Base-by-base conservation (phyloP, 495 filamentous ascomycete genomes). In the Penicillium steckii region DNA sequence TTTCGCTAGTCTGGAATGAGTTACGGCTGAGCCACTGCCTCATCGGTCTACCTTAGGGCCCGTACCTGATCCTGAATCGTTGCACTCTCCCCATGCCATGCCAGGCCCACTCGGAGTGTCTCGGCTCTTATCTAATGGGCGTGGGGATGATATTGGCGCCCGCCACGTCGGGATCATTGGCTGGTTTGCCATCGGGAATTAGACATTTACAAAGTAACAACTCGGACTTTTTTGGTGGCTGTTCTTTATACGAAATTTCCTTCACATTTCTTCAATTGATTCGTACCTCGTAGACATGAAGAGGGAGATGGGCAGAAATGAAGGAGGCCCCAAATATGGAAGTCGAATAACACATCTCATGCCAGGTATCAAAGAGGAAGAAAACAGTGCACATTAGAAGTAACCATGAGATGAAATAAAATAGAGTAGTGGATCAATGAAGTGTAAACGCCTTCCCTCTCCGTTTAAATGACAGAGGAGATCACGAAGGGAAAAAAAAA, bases 391-490 rank as follows among this genome's bases (percentile, higher is more conserved):
- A 41, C 24, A 8, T n/a, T 17, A 38, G 41, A 50, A 54, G 46
- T 48, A 18, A 50, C 41, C 1, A 64, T 23, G 27, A 15, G 35
- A 53, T 10, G 40, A 43, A 41, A 33, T 13, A 22, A 33, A 50
- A 49, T 46, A 44, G 27, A 52, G 21, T 19, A 47, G 25, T 42
- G 35, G 40, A 46, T 54, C 43, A 53, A 50, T 30, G 32, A 50
- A 27, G 48, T 59, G 45, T 57, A 48, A 68, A 71, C 66, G 59
- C 67, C 69, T 37, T 52, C 60, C 61, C 57, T 52, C 56, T 58
- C 61, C 60, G 51, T 66, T 70, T 65, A 55, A 64, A 48, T 59
- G 48, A 55, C 38, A 61, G 49, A 26, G 40, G 45, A 50, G 8
- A 50, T 37, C 19, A 57, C 7, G 13, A 35, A 35, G 17, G n/a